Evolutionary conservation across 2,329 filamentous ascomycete genomes (phyloP).

Genomic region (Neonectria punicea): DNA sequence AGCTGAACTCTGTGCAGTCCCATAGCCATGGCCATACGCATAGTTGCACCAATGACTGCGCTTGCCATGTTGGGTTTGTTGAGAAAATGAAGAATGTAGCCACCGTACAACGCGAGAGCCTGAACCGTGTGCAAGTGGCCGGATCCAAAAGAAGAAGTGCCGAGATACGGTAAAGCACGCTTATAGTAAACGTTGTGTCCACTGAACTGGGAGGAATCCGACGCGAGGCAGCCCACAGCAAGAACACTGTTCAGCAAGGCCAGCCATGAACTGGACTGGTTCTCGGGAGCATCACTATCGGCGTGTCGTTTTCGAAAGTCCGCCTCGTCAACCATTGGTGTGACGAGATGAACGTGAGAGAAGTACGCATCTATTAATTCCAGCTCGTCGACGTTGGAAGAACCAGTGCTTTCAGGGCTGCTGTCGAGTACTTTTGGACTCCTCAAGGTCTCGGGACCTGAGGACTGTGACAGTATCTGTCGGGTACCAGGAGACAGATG

Average conservation of each 20-base stretch:
- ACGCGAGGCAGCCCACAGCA: background rate
- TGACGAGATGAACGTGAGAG: background rate
- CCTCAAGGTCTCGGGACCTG: background rate
- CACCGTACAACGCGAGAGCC: slow-evolving; percentile 74
- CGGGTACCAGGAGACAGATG: background rate
- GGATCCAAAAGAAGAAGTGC: slow-evolving; percentile 72
- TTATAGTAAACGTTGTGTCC: slow-evolving; percentile 64
- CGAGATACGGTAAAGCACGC: slow-evolving; percentile 72
- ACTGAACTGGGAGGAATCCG: background rate
- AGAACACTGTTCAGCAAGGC: background rate
- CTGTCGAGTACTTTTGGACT: background rate
- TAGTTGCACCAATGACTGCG: slow-evolving; percentile 73
- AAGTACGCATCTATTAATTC: slow-evolving; percentile 7
- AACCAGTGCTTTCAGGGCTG: background rate
- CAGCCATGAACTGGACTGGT: slow-evolving; percentile 42
- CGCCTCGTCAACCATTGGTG: background rate
- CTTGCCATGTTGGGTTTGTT: slow-evolving; percentile 80
- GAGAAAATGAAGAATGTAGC: slow-evolving; percentile 79
- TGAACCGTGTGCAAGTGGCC: slow-evolving; percentile 71
- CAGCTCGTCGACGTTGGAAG: background rate
- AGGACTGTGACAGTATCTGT: background rate
- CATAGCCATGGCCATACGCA: slow-evolving; percentile 76
- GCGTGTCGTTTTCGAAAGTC: background rate
- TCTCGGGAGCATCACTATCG: slow-evolving; percentile 44
- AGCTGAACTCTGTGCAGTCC: slow-evolving; percentile 71